phyloP scores from a whole-genome alignment of 1,284 basidiomycete genomes.

The Gymnopus androsaceus region DNA sequence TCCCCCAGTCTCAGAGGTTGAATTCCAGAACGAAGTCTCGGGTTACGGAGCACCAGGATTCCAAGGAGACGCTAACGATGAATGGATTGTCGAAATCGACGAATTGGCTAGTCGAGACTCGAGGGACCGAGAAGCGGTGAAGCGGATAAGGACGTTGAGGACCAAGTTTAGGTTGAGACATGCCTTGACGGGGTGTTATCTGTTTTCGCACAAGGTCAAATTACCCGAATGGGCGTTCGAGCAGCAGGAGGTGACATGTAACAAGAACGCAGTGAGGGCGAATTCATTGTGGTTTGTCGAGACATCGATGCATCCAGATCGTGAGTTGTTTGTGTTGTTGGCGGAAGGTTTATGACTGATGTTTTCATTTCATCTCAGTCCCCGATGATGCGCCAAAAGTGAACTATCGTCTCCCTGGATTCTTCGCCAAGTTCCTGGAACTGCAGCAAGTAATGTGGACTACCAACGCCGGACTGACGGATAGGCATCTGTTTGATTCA shows the following conservation, averaged over 20 bases:
- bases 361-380: conserved; percentile 48
- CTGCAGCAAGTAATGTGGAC: conserved; percentile 96
- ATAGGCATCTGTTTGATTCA: conserved; percentile 93
- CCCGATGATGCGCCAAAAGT: conserved; percentile 73
- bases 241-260: conserved; percentile 98
- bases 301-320: conserved; percentile 75
- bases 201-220: conserved; percentile 98
- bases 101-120: conserved; percentile 58
- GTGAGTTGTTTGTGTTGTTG: conserved; percentile 50
- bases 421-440: conserved; percentile 90
- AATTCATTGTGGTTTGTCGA: conserved; percentile 97
- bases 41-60: conserved; percentile 91
- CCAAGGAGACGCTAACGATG: conserved; percentile 89
- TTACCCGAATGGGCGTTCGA: conserved; percentile 97
- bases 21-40: conserved; percentile 99
- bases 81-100: conserved; percentile 92
- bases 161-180: conserved; percentile 88
- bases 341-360: neutral
- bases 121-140: conserved; percentile 66
- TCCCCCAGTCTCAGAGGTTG: conserved; percentile 95
- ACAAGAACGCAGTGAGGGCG: conserved; percentile 89
- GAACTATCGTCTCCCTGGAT: conserved; percentile 87
- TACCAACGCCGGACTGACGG: conserved; percentile 95
- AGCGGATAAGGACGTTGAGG: conserved; percentile 78
- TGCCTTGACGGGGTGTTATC: conserved; percentile 87